Evolutionary conservation across 352 stramenopile species (phyloP).

Genomic region (Stramenopiles sp.): DNA sequence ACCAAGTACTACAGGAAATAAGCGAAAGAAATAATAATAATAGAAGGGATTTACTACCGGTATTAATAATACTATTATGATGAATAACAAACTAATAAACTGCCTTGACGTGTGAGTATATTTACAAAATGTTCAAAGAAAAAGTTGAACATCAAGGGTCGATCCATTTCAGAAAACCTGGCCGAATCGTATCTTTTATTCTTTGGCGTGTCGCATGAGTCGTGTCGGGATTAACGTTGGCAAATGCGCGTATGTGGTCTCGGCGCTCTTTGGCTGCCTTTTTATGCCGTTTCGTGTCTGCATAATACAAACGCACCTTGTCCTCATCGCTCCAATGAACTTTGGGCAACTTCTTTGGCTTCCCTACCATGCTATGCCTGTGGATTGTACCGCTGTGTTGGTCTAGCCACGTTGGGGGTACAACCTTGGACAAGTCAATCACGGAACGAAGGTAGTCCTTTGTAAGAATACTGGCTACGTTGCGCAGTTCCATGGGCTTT

Average conservation of each 20-base stretch:
- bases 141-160: too few species aligned
- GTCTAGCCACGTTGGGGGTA: conserved; percentile 5
- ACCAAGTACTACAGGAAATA: too few species aligned
- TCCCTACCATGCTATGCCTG: not conserved
- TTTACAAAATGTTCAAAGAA: too few species aligned
- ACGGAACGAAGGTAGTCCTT: not conserved
- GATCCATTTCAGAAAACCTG: conserved; percentile 8
- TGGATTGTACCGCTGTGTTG: not conserved
- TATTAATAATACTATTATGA: too few species aligned
- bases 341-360: not conserved
- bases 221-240: not conserved
- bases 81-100: too few species aligned
- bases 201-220: conserved; percentile 5
- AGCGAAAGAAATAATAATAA: too few species aligned
- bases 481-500: not conserved
- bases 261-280: not conserved
- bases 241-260: conserved; percentile 1
- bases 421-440: not conserved
- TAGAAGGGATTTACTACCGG: too few species aligned
- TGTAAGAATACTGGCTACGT: conserved; percentile 5
- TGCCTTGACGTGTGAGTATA: too few species aligned
- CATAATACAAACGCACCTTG: conserved; percentile 8
- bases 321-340: conserved; percentile 5
- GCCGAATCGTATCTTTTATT: not conserved
- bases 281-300: conserved; percentile 6